A percentile compares a stretch with the other conserved stretches of the same genome.
These are phyloP conservation scores for Bacidia gigantensis DNA, from an alignment of 495 filamentous ascomycete species.

Conservation along the genomic window DNA sequence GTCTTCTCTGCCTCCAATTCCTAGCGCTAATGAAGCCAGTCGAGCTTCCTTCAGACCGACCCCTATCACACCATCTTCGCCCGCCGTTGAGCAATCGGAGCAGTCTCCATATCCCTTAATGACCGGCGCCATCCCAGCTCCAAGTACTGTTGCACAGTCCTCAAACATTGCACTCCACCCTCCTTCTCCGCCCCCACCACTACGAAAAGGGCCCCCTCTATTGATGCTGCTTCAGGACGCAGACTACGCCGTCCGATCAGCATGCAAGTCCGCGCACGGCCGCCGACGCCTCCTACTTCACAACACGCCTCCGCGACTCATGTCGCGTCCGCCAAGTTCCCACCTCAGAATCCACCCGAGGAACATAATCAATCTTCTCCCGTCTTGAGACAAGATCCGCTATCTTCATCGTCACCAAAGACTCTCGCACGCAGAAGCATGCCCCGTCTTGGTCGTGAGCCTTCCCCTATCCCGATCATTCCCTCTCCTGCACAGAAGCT, in stretches of 20 bases:
- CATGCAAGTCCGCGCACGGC: conserved; percentile 13
- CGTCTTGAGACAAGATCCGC: background rate
- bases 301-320: background rate
- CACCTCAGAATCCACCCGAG: background rate
- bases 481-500: background rate
- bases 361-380: background rate
- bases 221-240: background rate
- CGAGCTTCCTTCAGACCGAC: conserved; percentile 5
- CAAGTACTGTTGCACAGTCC: background rate
- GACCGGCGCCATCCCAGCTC: background rate
- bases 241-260: conserved; percentile 11
- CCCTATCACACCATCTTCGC: conserved; percentile 1
- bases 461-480: conserved; percentile 1
- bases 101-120: background rate
- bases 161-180: background rate
- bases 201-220: background rate
- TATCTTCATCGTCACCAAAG: conserved; percentile 6
- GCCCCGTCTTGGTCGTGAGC: conserved; percentile 7
- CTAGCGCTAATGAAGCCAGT: background rate
- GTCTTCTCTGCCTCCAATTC: conserved; percentile 13
- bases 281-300: background rate
- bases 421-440: conserved; percentile 3
- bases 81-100: background rate
- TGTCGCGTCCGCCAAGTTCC: background rate
- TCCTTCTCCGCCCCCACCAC: background rate